Conservation (phyloP, 2,329 filamentous ascomycete species). For the Colletotrichum australisinense region DNA sequence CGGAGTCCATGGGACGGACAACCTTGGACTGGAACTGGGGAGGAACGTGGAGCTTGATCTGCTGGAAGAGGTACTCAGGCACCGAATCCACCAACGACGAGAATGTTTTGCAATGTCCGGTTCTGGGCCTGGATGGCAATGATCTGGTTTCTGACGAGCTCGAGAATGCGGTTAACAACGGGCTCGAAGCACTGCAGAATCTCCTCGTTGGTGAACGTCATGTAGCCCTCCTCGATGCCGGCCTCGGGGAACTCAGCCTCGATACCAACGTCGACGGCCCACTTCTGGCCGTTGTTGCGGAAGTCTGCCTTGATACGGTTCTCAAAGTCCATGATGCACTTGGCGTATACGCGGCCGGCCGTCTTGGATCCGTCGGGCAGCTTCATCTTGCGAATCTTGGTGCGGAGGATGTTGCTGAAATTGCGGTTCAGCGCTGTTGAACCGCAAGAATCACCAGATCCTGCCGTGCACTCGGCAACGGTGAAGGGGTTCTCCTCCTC, state of each 20-base stretch:
- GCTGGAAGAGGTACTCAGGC: slow-evolving; percentile 99
- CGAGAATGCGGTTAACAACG: slow-evolving; percentile 95
- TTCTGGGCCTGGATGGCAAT: slow-evolving; percentile 99
- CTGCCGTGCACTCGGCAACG: slow-evolving; percentile 95
- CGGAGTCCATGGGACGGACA: slow-evolving; percentile 97
- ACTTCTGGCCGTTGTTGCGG: slow-evolving; percentile 98
- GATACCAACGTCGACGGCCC: slow-evolving; percentile 98
- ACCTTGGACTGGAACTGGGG: slow-evolving; percentile 99
- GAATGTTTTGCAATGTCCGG: slow-evolving; percentile 90
- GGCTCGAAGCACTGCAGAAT: slow-evolving; percentile 99
- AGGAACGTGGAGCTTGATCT: slow-evolving; percentile 98
- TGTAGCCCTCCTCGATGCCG: slow-evolving; percentile 98
- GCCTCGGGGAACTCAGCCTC: slow-evolving; percentile 98
- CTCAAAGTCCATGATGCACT: slow-evolving; percentile 99
- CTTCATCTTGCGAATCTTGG: slow-evolving; percentile 99
- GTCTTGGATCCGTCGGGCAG: slow-evolving; percentile 96
- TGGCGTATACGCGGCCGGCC: slow-evolving; percentile 97
- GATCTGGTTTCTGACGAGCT: slow-evolving; percentile 97
- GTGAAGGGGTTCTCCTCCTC: slow-evolving; percentile 98
- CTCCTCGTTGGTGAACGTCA: slow-evolving; percentile 99
- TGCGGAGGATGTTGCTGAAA: slow-evolving; percentile 96
- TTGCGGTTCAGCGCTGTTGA: slow-evolving; percentile 98
- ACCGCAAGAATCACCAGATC: slow-evolving; percentile 96
- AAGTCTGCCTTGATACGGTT: slow-evolving; percentile 99
- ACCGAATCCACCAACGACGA: slow-evolving; percentile 98